Conservation (phyloP, 805 yeast genomes). For the Candida gorgasii region DNA sequence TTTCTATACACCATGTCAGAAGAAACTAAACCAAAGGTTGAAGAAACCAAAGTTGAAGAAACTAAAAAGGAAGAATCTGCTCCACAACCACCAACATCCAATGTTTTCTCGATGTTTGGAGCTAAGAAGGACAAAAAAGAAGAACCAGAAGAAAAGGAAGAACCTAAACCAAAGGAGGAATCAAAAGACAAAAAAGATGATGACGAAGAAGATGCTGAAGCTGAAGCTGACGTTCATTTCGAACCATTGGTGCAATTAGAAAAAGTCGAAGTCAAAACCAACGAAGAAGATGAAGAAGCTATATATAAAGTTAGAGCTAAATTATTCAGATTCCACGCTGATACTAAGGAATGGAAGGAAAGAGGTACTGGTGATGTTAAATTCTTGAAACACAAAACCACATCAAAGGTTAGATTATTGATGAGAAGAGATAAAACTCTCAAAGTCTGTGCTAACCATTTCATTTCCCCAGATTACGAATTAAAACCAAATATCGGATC, state of each 20-base stretch:
- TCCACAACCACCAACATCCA: conserved; percentile 57
- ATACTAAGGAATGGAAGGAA: conserved; percentile 95
- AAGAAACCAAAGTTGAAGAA: conserved; percentile 19
- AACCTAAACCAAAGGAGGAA: conserved; percentile 26
- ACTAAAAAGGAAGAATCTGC: conserved; percentile 1
- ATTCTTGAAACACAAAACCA: conserved; percentile 83
- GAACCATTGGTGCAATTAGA: conserved; percentile 95
- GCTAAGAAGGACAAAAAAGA: conserved; percentile 76
- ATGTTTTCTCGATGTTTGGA: conserved; percentile 94
- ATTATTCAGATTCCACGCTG: conserved; percentile 85
- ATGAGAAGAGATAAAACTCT: conserved; percentile 99
- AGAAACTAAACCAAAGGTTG: conserved; percentile 19
- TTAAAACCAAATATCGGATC: conserved; percentile 93
- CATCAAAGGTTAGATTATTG: conserved; percentile 82
- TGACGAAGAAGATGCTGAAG: conserved; percentile 58
- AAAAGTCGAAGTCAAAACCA: conserved; percentile 94
- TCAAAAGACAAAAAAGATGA: conserved; percentile 42
- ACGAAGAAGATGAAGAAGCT: conserved; percentile 34
- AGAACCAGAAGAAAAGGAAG: conserved; percentile 28
- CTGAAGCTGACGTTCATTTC: conserved; percentile 84
- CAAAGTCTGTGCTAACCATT: conserved; percentile 97
- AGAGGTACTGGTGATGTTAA: conserved; percentile 99
- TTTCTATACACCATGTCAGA: conserved; percentile 19
- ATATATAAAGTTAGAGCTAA: conserved; percentile 83
- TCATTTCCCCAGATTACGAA: conserved; percentile 75